Conservation (phyloP, 148 eudicot species). For the Fagopyrum homotropicum region DNA sequence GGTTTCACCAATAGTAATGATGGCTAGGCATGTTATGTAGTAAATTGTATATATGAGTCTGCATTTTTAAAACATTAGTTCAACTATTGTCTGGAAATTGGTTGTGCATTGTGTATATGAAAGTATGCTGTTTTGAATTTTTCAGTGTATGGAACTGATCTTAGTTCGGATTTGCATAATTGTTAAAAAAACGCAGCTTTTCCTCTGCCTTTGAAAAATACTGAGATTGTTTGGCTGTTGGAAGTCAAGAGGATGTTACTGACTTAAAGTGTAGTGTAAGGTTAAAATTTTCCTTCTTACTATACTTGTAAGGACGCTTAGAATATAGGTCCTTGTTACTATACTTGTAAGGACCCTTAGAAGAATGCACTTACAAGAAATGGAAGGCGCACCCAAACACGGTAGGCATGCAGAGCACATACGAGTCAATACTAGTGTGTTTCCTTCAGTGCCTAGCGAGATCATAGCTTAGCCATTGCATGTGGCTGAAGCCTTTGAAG, state of each 20-base stretch:
- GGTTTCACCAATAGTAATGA: background rate
- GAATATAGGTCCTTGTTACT: background rate
- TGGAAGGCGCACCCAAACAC: no score
- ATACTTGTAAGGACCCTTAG: no score
- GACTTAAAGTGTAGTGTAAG: background rate
- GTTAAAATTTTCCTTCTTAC: background rate
- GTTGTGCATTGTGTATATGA: background rate
- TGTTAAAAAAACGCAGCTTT: background rate
- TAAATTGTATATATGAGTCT: background rate
- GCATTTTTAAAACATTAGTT: background rate
- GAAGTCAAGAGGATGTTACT: background rate
- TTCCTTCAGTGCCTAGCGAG: no score
- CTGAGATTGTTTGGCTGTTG: background rate
- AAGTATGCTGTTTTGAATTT: background rate
- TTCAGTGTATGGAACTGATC: background rate
- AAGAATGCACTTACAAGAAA: no score
- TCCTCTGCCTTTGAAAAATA: background rate
- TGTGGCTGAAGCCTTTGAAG: no score
- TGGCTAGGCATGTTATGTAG: background rate
- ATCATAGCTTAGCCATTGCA: no score
- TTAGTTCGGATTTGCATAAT: background rate
- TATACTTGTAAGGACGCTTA: background rate
- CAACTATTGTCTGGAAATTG: background rate
- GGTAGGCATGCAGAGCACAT: no score
- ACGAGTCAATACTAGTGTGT: no score